These are phyloP conservation scores for Diaporthe citri DNA, from an alignment of 2,329 filamentous ascomycete genomes.

Conservation along the genomic window DNA sequence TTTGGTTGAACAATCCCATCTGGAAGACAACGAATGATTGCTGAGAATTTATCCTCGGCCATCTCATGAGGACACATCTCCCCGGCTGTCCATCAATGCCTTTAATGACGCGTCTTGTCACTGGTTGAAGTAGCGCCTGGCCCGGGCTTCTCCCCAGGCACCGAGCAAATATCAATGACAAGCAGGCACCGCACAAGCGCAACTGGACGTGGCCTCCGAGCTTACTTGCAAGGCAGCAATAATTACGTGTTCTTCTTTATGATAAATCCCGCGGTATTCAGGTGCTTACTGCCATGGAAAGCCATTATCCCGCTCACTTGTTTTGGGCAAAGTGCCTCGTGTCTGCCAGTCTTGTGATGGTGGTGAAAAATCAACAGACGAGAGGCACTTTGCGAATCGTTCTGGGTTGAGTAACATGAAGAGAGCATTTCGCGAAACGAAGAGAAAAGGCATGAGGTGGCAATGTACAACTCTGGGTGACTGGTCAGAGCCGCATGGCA, in stretches of 20 bases:
- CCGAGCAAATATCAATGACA: background rate
- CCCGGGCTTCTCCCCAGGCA: background rate
- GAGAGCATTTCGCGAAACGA: background rate
- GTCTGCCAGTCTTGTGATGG: no score
- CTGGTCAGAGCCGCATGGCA: no score
- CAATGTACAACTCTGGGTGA: no score
- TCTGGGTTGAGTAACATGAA: no score
- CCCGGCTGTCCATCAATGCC: background rate
- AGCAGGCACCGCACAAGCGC: background rate
- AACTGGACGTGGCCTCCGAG: background rate
- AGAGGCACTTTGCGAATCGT: no score
- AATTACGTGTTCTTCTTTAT: background rate
- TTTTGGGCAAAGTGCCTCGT: background rate
- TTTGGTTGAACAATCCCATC: background rate
- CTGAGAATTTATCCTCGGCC: background rate
- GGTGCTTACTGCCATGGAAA: background rate
- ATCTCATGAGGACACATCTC: background rate
- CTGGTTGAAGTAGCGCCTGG: background rate
- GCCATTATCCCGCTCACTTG: background rate
- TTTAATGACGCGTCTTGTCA: background rate
- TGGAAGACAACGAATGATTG: background rate
- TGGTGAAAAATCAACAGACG: no score
- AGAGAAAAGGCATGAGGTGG: background rate
- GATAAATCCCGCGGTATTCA: background rate
- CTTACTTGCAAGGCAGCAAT: slow-evolving; percentile 2